Percentiles rank a stretch among this genome's conserved stretches.
Conservation (phyloP, 1,284 basidiomycete genomes). For the Sanguinoderma infundibulare region DNA sequence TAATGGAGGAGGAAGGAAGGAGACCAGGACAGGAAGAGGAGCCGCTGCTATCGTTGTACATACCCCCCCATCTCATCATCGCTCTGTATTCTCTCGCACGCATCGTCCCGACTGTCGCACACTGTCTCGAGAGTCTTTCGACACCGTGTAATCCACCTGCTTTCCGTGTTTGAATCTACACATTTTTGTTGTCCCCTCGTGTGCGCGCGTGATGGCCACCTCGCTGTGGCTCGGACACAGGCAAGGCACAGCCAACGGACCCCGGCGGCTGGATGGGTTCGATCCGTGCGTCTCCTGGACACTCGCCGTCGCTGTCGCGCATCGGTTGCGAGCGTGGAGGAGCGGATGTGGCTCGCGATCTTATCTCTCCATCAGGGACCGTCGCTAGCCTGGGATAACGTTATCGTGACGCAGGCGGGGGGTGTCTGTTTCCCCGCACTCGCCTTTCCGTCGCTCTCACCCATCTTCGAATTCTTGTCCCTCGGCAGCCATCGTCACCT, state of each 20-base stretch:
- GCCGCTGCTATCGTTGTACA: constrained; percentile 26
- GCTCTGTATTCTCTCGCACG: constrained; percentile 12
- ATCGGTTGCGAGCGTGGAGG: constrained; percentile 1
- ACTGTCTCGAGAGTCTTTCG: not conserved
- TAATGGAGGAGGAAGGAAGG: constrained; percentile 24
- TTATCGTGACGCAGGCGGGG: constrained; percentile 23
- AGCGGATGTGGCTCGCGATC: constrained; percentile 9
- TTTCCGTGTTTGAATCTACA: constrained; percentile 6
- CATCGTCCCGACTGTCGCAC: not conserved
- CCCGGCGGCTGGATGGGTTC: not conserved
- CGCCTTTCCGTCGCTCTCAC: not conserved
- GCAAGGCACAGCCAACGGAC: not conserved
- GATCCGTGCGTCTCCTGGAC: not conserved
- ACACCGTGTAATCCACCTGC: constrained; percentile 16
- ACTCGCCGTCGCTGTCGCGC: not conserved
- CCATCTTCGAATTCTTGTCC: constrained; percentile 2
- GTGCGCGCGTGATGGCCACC: not conserved
- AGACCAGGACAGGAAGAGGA: not conserved
- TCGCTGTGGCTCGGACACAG: too few species aligned
- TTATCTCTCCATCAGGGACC: constrained; percentile 25
- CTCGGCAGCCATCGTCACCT: not conserved
- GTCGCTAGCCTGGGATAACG: constrained; percentile 15
- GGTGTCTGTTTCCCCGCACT: constrained; percentile 23
- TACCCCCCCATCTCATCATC: constrained; percentile 16
- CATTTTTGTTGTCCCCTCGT: not conserved